Base-by-base conservation (phyloP, 345 rosid species). In the Populus nigra region DNA sequence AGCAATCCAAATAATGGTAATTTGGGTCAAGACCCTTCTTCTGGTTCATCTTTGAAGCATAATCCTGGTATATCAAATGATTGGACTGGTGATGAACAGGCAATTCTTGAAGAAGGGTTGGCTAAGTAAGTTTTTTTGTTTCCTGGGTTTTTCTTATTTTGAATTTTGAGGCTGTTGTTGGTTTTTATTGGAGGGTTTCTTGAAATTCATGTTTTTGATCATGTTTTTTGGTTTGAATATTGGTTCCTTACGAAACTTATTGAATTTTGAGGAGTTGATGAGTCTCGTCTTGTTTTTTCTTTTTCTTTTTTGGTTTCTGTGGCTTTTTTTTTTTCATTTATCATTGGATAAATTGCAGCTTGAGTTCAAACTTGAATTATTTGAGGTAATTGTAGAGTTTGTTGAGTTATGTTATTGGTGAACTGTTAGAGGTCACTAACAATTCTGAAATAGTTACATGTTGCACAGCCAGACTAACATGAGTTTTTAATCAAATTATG, bases 11-110 rank as follows among this genome's bases (percentile, higher is more conserved):
- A 53, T 75, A 72, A 72, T 72, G 81, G 80, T 31, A 75, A 74
- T 74, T 68, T 83, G 29, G 63, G 39, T 20, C 71, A 73, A 4
- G 90, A 84, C 15, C 82, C 76, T 70, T 71, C 78, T 73, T 71
- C 80, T 71, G 77, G 80, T 71, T 39, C 85, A 27, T 68, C 70
- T 47, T 69, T 89, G 87, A 84, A 79, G 86, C 92, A 91, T 74
- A 91, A 89, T 76, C 94, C 91, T 1, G 92, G 90, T 29, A 85
- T 91, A 76, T 87, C 92, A 50, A 38, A 77, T 50, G 90, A 91
- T 47, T 91, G 94, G 94, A 83, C 79, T 50, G 1, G 73, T 7
- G 88, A 89, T 18, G 94, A 91, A 80, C 92, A 89, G 77, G 76
- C 81, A 29, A 71, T 88, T 12, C 87, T 91, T 50, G 92, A 91